Evolutionary conservation across 768 basidiomycete genomes (phyloP).

Genomic region (Coprinopsis cinerea): DNA sequence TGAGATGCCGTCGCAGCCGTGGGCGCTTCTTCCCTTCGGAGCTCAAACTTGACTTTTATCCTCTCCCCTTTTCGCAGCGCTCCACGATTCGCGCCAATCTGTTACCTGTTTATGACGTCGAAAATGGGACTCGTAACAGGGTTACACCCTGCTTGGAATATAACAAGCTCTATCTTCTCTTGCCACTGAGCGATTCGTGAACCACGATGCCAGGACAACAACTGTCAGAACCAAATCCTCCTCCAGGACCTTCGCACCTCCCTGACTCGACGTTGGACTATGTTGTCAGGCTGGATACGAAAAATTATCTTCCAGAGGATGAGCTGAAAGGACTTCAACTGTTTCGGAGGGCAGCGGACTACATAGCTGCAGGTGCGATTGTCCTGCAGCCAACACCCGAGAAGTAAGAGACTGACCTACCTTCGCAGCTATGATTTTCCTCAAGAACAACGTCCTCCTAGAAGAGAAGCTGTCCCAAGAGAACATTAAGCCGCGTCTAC

Average conservation of each 20-base stretch:
- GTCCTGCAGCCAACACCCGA: not conserved
- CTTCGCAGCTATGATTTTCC: constrained; percentile 73
- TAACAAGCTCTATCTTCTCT: not conserved
- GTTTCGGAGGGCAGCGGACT: constrained; percentile 61
- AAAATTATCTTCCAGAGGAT: constrained; percentile 39
- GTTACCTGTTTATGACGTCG: no score
- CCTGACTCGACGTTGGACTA: constrained; percentile 50
- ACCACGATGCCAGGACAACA: constrained; percentile 53
- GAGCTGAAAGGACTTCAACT: constrained; percentile 47
- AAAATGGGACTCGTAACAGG: no score
- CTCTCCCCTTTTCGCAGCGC: no score
- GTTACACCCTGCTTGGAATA: constrained; percentile 4
- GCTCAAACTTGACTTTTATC: no score
- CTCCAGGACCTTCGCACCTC: constrained; percentile 62
- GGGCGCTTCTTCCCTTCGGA: no score
- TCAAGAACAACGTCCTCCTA: constrained; percentile 66
- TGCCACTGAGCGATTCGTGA: not conserved
- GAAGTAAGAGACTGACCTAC: constrained; percentile 6
- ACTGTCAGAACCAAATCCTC: constrained; percentile 58
- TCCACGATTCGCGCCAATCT: no score
- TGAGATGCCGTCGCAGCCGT: no score
- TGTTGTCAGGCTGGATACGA: constrained; percentile 41
- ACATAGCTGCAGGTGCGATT: constrained; percentile 61
- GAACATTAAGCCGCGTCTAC: constrained; percentile 74
- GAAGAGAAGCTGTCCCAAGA: constrained; percentile 52